Evolutionary conservation across 306 rosid species (phyloP), one percentile per base, ranked within the genome.

Genomic region (Vigna nakashimae): DNA sequence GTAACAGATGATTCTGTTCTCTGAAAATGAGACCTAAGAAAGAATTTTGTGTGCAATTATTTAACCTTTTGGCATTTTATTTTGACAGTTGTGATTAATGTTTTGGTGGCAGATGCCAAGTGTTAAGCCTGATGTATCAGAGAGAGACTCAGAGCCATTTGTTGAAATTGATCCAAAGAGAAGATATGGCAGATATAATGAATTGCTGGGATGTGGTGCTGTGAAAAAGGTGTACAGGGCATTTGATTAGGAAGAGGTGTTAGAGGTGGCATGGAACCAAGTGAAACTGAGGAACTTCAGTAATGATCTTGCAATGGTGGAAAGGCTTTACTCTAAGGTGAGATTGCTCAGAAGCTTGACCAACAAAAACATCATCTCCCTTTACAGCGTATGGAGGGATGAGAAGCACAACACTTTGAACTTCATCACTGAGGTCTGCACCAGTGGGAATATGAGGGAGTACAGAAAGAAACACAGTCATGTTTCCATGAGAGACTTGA

Each of bases 251-350:
- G 93, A 87, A 69, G 96, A 91, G 71, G 97, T 92, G 9, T 91
- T 87, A 36, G 98, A 93, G n/a, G 96, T 93, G 34, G 97, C 98
- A 4, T 93, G 98, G 98, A 93, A 93, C 91, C 92, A 91, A 77
- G 98, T 94, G 56, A 94, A 87, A 65, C 90, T 94, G 4, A 75
- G 86, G 5, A 87, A 89, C 79, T 90, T 93, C 78, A 79, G 69
- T 26, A 22, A 85, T 20, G 96, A 93, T 40, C 88, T 91, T 5
- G 58, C 92, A 9, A 91, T 91, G 95, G 67, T 90, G 2, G 96
- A 88, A 1, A 82, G 97, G 74, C 85, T 93, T 12, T 91, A 83
- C 84, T 88, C 97, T 5, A 96, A 93, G 75, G 97, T 93, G 49
- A 69, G 89, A n/a, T 65, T 93, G 74, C 82, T 93, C 2, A 87